A percentile compares a stretch with the other conserved stretches of the same genome.
These are phyloP conservation scores for Alectoria sarmentosa DNA, from an alignment of 495 filamentous ascomycete species.

Conservation along the genomic window DNA sequence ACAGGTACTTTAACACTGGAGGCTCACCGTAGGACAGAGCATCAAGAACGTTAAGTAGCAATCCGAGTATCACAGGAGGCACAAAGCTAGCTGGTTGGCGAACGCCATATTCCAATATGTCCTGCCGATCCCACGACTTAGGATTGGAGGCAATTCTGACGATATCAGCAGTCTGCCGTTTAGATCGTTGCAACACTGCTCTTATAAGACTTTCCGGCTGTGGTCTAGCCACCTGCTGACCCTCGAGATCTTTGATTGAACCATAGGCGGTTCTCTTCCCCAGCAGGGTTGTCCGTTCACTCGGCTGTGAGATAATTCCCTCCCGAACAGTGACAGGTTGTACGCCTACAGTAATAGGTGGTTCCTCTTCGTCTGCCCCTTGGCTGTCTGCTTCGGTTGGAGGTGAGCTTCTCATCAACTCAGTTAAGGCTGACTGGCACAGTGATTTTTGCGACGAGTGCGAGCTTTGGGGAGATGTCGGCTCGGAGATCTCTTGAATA, in stretches of 20 bases:
- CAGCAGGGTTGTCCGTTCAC: slow-evolving; percentile 32
- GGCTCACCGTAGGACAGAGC: slow-evolving; percentile 82
- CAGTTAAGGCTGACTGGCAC: slow-evolving; percentile 53
- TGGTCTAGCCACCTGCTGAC: slow-evolving; percentile 22
- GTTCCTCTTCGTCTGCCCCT: slow-evolving; percentile 21
- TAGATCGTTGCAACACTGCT: slow-evolving; percentile 27
- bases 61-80: slow-evolving; percentile 80
- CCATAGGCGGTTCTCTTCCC: slow-evolving; percentile 26
- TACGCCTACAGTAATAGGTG: slow-evolving; percentile 3
- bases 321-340: slow-evolving; percentile 21
- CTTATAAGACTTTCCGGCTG: slow-evolving; percentile 23
- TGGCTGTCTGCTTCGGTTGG: slow-evolving; percentile 30
- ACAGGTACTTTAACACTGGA: background rate
- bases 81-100: slow-evolving; percentile 61
- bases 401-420: slow-evolving; percentile 53
- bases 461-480: slow-evolving; percentile 41
- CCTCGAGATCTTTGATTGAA: slow-evolving; percentile 30
- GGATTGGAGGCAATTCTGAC: slow-evolving; percentile 40
- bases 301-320: slow-evolving; percentile 27
- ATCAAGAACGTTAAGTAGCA: slow-evolving; percentile 88
- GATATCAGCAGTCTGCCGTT: slow-evolving; percentile 4
- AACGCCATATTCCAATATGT: slow-evolving; percentile 56
- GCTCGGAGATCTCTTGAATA: slow-evolving; percentile 58
- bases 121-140: slow-evolving; percentile 62
- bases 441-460: slow-evolving; percentile 24